These are phyloP conservation scores for Ormosia emarginata DNA, from an alignment of 306 rosid species.

Conservation along the genomic window DNA sequence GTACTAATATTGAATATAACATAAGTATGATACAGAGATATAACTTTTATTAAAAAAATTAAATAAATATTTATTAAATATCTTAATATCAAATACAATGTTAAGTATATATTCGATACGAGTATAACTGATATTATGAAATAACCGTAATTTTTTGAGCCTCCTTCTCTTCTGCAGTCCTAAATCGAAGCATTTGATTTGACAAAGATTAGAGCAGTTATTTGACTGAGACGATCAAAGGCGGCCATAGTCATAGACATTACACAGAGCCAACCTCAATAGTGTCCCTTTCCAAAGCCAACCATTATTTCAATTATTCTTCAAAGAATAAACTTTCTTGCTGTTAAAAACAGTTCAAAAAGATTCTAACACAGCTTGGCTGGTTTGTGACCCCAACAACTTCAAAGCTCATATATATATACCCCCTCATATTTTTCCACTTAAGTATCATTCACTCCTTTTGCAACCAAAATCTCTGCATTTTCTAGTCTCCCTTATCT, in stretches of 20 bases:
- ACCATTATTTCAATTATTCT: background rate
- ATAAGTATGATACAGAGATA: too few relatives aligned
- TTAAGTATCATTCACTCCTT: constrained; percentile 13
- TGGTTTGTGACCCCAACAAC: constrained; percentile 18
- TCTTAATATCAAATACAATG: too few relatives aligned
- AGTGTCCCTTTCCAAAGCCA: constrained; percentile 26
- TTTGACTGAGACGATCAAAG: constrained; percentile 6
- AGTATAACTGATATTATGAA: too few relatives aligned
- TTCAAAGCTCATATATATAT: background rate
- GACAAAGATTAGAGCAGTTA: background rate
- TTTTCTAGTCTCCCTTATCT: background rate
- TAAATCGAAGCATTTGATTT: background rate
- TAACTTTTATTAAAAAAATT: too few relatives aligned
- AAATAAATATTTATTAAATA: too few relatives aligned
- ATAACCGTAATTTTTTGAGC: background rate
- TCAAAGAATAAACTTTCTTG: constrained; percentile 4
- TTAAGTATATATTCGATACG: too few relatives aligned
- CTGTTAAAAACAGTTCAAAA: constrained; percentile 20
- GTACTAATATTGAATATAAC: too few relatives aligned
- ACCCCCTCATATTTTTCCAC: constrained; percentile 9
- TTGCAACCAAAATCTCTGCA: background rate
- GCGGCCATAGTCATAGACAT: constrained; percentile 22
- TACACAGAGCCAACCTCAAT: background rate
- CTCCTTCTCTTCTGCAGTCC: background rate
- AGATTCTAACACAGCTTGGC: constrained; percentile 39